A percentile compares a stretch with the other conserved stretches of the same genome.
Evolutionary conservation across 75 land plant species (phyloP).

Genomic region (Selaginella tamariscina): DNA sequence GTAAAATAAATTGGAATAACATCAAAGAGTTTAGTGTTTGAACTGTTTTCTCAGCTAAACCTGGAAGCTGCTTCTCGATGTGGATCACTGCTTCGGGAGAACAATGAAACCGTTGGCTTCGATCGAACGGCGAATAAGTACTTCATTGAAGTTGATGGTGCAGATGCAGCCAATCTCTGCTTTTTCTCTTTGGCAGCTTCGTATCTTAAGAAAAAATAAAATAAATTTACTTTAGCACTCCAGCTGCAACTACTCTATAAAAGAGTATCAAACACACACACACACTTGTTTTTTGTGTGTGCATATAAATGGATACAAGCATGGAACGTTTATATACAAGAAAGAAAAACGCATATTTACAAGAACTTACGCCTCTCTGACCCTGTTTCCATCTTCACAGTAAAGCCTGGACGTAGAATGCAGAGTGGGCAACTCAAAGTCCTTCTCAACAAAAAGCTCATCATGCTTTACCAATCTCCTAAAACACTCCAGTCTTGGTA

Average conservation of each 20-base stretch:
- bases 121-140: conserved; percentile 69
- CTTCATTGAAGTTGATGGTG: conserved; percentile 45
- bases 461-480: no score
- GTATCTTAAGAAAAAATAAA: conserved; percentile 22
- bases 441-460: no score
- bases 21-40: conserved; percentile 12
- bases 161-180: conserved; percentile 17
- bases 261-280: no score
- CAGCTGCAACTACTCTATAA: background rate
- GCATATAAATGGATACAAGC: no score
- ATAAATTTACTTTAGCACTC: background rate
- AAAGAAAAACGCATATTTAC: background rate
- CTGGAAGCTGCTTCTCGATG: background rate
- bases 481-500: no score
- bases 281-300: no score
- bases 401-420: background rate
- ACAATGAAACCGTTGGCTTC: conserved; percentile 18
- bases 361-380: conserved; percentile 20
- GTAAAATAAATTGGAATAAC: background rate
- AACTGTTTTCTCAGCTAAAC: conserved; percentile 23
- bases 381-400: conserved; percentile 12
- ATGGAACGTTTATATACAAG: no score
- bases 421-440: no score
- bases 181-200: conserved; percentile 33
- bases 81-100: background rate